A percentile compares a stretch with the other conserved stretches of the same genome.
phyloP scores from a whole-genome alignment of 2,329 filamentous ascomycete species.

The Alternaria gansuensis region DNA sequence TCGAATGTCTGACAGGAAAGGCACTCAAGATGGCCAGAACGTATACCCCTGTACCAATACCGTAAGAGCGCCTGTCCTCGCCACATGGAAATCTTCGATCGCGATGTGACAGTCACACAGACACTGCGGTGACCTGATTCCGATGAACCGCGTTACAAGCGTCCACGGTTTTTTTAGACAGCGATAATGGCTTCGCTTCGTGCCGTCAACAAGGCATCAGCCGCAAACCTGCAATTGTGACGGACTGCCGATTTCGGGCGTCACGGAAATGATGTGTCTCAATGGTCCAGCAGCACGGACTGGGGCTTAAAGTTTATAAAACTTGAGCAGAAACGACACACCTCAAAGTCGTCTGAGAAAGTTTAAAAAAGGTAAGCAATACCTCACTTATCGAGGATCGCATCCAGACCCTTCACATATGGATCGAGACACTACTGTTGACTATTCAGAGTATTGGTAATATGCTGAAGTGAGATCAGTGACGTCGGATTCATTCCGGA shows the following conservation, averaged over 20 bases:
- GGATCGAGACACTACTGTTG: not conserved
- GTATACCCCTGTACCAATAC: not conserved
- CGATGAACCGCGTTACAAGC: slow-evolving; percentile 16
- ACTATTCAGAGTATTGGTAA: not conserved
- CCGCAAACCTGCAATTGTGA: slow-evolving; percentile 16
- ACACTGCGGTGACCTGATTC: slow-evolving; percentile 1
- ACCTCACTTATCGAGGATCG: not conserved
- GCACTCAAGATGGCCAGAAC: not conserved
- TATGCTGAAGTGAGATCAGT: slow-evolving; percentile 1
- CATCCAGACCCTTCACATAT: not conserved
- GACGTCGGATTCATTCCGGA: not conserved
- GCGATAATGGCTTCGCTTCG: slow-evolving; percentile 3
- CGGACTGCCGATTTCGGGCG: slow-evolving; percentile 3
- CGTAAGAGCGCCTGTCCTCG: slow-evolving; percentile 5
- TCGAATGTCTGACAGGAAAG: not conserved
- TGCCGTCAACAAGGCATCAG: slow-evolving; percentile 7
- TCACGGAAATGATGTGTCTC: slow-evolving; percentile 6
- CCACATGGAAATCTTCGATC: slow-evolving; percentile 4
- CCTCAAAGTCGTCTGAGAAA: not conserved
- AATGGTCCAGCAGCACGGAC: slow-evolving; percentile 3
- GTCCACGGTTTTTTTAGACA: slow-evolving; percentile 2
- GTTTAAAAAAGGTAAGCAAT: not conserved
- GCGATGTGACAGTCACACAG: slow-evolving; percentile 1
- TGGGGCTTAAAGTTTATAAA: slow-evolving; percentile 9
- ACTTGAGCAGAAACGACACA: not conserved